Base-by-base conservation (phyloP, 2,329 filamentous ascomycete genomes). In the Neoscytalidium dimidiatum region DNA sequence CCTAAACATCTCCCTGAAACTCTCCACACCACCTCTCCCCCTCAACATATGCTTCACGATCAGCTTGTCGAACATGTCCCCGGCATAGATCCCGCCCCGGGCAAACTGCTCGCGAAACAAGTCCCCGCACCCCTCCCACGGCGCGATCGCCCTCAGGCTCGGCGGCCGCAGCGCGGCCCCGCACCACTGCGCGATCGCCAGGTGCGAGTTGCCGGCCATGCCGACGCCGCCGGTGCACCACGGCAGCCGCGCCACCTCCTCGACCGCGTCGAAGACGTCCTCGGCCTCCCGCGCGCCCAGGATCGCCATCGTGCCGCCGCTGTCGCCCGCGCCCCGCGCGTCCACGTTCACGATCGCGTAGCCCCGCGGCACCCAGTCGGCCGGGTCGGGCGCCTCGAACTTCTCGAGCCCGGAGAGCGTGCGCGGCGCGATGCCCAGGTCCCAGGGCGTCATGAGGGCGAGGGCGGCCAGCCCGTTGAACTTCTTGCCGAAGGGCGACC, bases 401-500 rank as follows among this genome's bases (percentile, higher is more conserved):
- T 51, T 51, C 48, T 51, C 48, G 5, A 51, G 17, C 2, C 48
- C 48, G 28, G n/a, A n/a, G n/a, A n/a, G n/a, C n/a, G n/a, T n/a
- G n/a, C n/a, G n/a, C n/a, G n/a, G n/a, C n/a, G n/a, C n/a, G n/a
- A n/a, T n/a, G n/a, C n/a, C n/a, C n/a, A n/a, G n/a, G n/a, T n/a
- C n/a, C n/a, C n/a, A n/a, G n/a, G n/a, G n/a, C n/a, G n/a, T n/a
- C n/a, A n/a, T n/a, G n/a, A n/a, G n/a, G n/a, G n/a, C n/a, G n/a
- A n/a, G n/a, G n/a, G n/a, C n/a, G n/a, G n/a, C n/a, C n/a, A n/a
- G n/a, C n/a, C 35, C 35, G 35, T 38, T 38, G 35, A 11, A 17
- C 3, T 38, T 57, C 67, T 84, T 83, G 17, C 82, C 82, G 65
- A 79, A 83, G 8, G 75, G 77, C 8, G 73, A 77, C 79, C 79